phyloP scores from a whole-genome alignment of 1,284 basidiomycete species.

The Cryptococcus jaspeensis region DNA sequence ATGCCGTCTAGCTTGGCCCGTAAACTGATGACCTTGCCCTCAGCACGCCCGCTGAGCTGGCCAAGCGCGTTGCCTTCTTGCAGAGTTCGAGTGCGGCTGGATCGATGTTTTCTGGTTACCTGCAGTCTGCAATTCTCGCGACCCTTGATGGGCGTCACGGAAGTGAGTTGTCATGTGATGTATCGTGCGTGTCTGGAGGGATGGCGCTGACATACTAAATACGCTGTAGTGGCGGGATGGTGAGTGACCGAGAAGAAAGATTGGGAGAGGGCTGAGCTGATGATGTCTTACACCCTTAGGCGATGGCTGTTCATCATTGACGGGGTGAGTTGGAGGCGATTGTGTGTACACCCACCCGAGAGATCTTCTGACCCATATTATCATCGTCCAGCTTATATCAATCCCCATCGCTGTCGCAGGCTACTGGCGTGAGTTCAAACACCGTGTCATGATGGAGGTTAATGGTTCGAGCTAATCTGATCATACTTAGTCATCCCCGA shows the following conservation, averaged over 20 bases:
- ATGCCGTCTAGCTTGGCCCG: neutral
- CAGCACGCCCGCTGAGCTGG: constrained; percentile 8
- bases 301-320: constrained; percentile 15
- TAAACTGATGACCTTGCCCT: neutral
- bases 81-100: constrained; percentile 7
- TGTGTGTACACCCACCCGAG: too few relatives aligned
- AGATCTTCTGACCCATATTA: too few relatives aligned
- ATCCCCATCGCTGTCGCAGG: constrained; percentile 1
- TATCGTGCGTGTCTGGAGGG: too few relatives aligned
- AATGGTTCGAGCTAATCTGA: neutral
- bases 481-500: constrained; percentile 12
- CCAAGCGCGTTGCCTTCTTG: constrained; percentile 9
- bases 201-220: too few relatives aligned
- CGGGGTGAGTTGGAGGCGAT: too few relatives aligned
- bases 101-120: constrained; percentile 17
- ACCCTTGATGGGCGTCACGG: constrained; percentile 14
- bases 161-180: neutral
- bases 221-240: too few relatives aligned
- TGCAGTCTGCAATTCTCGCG: constrained; percentile 21
- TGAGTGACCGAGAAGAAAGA: too few relatives aligned
- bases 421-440: neutral
- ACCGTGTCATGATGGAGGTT: neutral
- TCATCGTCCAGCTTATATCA: constrained; percentile 11
- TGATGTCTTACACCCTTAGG: too few relatives aligned
- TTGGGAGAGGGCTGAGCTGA: too few relatives aligned